A percentile compares a stretch with the other conserved stretches of the same genome.
phyloP scores from a whole-genome alignment of 2,329 filamentous ascomycete species.

The Arthrobotrys sinensis region DNA sequence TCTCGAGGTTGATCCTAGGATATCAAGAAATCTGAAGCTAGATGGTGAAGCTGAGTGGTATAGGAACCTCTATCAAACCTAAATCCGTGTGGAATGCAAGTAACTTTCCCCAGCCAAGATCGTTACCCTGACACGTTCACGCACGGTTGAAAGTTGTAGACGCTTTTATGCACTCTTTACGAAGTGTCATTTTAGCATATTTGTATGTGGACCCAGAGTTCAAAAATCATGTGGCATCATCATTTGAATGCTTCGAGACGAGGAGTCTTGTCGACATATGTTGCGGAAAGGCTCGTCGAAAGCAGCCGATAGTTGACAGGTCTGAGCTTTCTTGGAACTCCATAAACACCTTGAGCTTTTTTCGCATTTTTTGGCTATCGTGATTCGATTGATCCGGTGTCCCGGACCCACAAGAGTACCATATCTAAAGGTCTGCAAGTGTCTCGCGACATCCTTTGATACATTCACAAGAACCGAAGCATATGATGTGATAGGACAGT shows the following conservation, averaged over 20 bases:
- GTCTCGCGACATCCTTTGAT: slow-evolving; percentile 40
- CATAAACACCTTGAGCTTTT: slow-evolving; percentile 21
- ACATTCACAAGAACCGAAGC: slow-evolving; percentile 25
- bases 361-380: slow-evolving; percentile 5
- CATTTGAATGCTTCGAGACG: slow-evolving; percentile 43
- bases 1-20: background rate
- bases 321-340: slow-evolving; percentile 10
- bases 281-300: slow-evolving; percentile 9
- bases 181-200: slow-evolving; percentile 18
- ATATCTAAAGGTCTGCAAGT: slow-evolving; percentile 25
- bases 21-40: slow-evolving; percentile 17
- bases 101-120: background rate
- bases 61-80: slow-evolving; percentile 9
- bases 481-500: slow-evolving; percentile 47
- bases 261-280: slow-evolving; percentile 12
- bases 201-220: slow-evolving; percentile 8
- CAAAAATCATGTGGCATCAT: slow-evolving; percentile 41
- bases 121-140: background rate
- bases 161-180: slow-evolving; percentile 25
- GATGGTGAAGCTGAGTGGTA: background rate
- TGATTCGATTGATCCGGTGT: slow-evolving; percentile 40
- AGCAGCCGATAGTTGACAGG: slow-evolving; percentile 28
- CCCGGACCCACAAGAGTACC: slow-evolving; percentile 31
- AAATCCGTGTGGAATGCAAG: slow-evolving; percentile 23
- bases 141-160: slow-evolving; percentile 20